Percentiles rank a stretch among this genome's conserved stretches.
Evolutionary conservation across 1,284 basidiomycete genomes (phyloP).

Genomic region (Sporisorium graminicola): DNA sequence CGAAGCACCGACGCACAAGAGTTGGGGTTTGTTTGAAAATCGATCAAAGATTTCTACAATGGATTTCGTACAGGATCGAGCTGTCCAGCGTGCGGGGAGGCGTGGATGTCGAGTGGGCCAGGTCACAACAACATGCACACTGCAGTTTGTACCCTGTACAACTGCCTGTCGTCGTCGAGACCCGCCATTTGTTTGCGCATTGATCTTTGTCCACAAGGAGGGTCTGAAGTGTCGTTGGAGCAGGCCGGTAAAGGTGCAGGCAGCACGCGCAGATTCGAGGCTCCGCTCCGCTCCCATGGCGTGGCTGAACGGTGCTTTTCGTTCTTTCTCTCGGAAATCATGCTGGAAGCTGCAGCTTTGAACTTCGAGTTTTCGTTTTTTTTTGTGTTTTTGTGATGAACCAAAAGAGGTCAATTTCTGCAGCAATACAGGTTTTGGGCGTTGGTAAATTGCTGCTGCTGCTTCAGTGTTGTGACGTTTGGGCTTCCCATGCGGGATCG

Average conservation of each 20-base stretch:
- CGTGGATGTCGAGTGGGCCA: no score
- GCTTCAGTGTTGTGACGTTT: slow-evolving; percentile 9
- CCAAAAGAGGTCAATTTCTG: not conserved
- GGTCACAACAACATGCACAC: no score
- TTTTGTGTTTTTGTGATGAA: not conserved
- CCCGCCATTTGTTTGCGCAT: not conserved
- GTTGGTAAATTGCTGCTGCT: no score
- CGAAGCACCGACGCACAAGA: not conserved
- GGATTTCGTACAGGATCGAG: not conserved
- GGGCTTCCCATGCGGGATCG: not conserved
- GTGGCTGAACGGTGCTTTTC: not conserved
- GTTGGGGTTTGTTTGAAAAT: not conserved
- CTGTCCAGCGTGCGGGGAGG: not conserved
- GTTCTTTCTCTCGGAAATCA: not conserved
- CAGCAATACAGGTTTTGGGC: not conserved
- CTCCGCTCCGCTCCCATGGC: not conserved
- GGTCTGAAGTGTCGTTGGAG: not conserved
- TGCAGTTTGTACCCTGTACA: no score
- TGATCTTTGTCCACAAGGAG: not conserved
- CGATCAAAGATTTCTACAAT: not conserved
- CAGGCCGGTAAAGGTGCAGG: not conserved
- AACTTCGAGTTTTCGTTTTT: not conserved
- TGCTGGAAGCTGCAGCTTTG: not conserved
- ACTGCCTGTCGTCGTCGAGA: not conserved
- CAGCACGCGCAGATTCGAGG: not conserved